Percentiles rank a stretch among this genome's conserved stretches.
phyloP scores from a whole-genome alignment of 768 basidiomycete species.

The Sporobolomyces phaffii region DNA sequence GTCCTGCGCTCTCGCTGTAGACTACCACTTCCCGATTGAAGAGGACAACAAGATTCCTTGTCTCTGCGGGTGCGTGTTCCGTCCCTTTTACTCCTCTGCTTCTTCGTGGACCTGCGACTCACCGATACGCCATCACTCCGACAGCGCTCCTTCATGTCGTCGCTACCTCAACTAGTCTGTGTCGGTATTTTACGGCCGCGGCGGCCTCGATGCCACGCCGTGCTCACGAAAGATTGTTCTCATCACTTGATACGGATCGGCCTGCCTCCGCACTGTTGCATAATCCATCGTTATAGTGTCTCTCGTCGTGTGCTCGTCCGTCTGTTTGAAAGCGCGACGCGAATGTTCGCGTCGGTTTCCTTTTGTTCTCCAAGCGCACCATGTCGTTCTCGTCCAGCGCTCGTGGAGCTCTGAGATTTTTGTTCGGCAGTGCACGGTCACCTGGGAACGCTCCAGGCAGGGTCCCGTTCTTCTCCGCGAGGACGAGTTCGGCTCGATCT shows the following conservation, averaged over 20 bases:
- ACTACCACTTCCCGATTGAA: constrained; percentile 99
- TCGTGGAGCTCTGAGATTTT: neutral
- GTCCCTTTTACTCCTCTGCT: neutral
- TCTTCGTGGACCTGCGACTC: neutral
- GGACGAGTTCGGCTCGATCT: neutral
- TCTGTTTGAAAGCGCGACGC: no score
- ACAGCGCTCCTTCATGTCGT: constrained; percentile 21
- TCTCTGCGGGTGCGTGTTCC: constrained; percentile 58
- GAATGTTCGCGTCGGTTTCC: neutral
- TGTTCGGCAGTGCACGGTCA: neutral
- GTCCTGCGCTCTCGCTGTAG: no score
- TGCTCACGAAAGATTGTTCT: neutral
- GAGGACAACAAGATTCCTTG: constrained; percentile 63
- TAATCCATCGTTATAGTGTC: no score
- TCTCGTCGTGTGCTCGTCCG: neutral
- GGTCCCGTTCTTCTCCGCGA: neutral
- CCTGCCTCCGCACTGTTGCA: no score
- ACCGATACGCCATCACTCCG: neutral
- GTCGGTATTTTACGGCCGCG: neutral
- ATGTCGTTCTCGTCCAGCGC: neutral
- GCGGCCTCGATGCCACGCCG: neutral
- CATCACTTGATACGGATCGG: neutral
- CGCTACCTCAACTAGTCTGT: constrained; percentile 26
- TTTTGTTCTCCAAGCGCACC: neutral
- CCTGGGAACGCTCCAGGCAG: neutral